Conservation (phyloP, 352 stramenopile species). For the Pythium rishiriense region DNA sequence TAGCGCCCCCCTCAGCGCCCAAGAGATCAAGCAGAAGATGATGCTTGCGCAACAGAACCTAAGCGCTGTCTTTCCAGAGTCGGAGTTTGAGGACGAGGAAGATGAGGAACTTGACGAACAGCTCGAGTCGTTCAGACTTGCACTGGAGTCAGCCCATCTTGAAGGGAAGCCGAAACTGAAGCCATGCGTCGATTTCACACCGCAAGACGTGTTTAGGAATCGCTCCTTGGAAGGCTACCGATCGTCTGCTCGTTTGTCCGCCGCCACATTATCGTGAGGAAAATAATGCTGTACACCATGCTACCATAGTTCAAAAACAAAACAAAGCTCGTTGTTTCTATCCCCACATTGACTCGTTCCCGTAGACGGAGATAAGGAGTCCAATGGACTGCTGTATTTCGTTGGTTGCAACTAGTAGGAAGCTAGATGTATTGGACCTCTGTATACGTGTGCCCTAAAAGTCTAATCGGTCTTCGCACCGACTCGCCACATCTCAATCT, state of each 20-base stretch:
- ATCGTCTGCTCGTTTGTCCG: conserved; percentile 21
- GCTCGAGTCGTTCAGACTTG: conserved; percentile 76
- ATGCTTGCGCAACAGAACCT: conserved; percentile 65
- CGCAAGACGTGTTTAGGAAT: conserved; percentile 75
- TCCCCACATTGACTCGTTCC: background rate
- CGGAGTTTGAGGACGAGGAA: conserved; percentile 79
- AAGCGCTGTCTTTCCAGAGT: conserved; percentile 79
- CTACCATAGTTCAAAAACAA: background rate
- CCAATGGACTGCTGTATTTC: background rate
- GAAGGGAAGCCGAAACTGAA: conserved; percentile 61
- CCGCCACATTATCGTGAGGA: conserved; percentile 16
- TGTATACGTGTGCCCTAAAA: background rate
- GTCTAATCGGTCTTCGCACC: conserved; percentile 22
- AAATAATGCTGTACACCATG: conserved; percentile 1
- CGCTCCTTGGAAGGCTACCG: conserved; percentile 29
- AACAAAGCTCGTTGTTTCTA: background rate
- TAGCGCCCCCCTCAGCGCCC: background rate
- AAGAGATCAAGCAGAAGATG: conserved; percentile 59
- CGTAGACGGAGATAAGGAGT: too few species aligned
- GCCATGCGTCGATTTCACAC: conserved; percentile 63
- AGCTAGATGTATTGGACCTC: background rate
- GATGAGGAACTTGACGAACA: conserved; percentile 75
- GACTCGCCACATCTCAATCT: conserved; percentile 83
- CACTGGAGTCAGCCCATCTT: conserved; percentile 71
- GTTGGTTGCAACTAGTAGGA: background rate